Evolutionary conservation across 805 yeast species (phyloP), one percentile per base, ranked within the genome.

Genomic region (Myxozyma mucilagina): DNA sequence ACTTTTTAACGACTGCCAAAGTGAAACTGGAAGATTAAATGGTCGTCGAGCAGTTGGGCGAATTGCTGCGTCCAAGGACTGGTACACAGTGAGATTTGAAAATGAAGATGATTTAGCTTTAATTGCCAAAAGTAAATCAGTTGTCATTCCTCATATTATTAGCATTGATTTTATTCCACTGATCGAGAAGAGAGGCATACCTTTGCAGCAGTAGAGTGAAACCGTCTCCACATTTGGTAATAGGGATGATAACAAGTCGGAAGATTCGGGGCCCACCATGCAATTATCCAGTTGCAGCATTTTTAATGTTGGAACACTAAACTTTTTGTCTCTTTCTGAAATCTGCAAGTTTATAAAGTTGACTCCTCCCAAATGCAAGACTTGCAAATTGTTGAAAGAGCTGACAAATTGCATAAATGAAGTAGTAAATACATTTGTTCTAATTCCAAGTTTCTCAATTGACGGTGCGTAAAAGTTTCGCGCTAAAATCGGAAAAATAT

Each of bases 351-450:
- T 51, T 9, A 39, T 44, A 29, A 60, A 55, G 36, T 47, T 24
- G 13, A 54, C 18, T 6, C 54, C 59, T 9, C 48, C 39, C 20
- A 63, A 32, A 39, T 57, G 60, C 32, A 63, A 47, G 38, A 31
- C 24, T 29, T 61, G 43, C 11, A 63, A 29, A 36, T 42, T 29
- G 16, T 45, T 42, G 41, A 63, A 63, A 2, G 52, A 32, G n/a
- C 56, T 41, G 16, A 63, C 58, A 24, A 61, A 56, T 35, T 47
- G 58, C 53, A 61, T 52, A 47, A 61, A 63, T 2, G 66, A 63
- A 7, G 65, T 29, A 9, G 56, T 56, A 24, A 63, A 58, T 8
- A 52, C 47, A 10, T 57, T 59, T 13, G 48, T 34, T 13, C 54
- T 31, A 31, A 60, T 42, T 2, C 41, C 56, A 9, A 57, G 13